Base-by-base conservation (phyloP, 805 yeast genomes). In the Sugiyamaella marilandica region DNA sequence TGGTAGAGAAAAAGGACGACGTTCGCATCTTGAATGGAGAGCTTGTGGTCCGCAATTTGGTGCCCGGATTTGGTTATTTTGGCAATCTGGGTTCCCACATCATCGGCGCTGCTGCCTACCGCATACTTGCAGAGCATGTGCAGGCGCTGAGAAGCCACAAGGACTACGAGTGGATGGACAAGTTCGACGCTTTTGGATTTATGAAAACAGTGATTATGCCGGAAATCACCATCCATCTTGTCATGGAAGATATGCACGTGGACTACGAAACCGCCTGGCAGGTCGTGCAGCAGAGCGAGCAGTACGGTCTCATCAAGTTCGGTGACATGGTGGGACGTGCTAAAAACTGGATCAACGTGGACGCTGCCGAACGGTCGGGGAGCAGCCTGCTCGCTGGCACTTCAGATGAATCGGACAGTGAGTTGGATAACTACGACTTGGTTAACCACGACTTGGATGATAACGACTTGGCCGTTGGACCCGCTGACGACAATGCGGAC, bases 271-370 rank as follows among this genome's bases (percentile, higher is more conserved):
- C 18, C 8, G 47, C 47, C 19, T 33, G 36, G n/a, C 26, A 45
- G 47, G 24, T 45, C 11, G 24, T 45, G 5, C 26, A 45, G 26
- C 37, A 45, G 14, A 45, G 47, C 47, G 34, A 18, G 24, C 19
- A 8, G 70, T 77, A 0, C 62, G 78, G 50, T 2, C 43, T 39
- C 13, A 5, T 39, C 13, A 13, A 16, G 16, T 39, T 39, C 43
- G 9, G 21, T 13, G 43, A 39, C 19, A 5, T 24, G 21, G 43
- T 39, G 5, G 43, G 43, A 2, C 14, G 43, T 5, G 43, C 43
- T 24, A 39, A 21, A 16, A 39, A 39, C 5, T 39, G 43, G 43
- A 21, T 39, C 11, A 39, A 39, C 24, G 14, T 39, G 9, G 24
- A 14, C 7, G 43, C 14, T 39, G 16, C 19, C 18, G 39, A 16